Evolutionary conservation across 2,329 filamentous ascomycete genomes (phyloP), one percentile per base, ranked within the genome.

Genomic region (Exutisphaerella laricina): DNA sequence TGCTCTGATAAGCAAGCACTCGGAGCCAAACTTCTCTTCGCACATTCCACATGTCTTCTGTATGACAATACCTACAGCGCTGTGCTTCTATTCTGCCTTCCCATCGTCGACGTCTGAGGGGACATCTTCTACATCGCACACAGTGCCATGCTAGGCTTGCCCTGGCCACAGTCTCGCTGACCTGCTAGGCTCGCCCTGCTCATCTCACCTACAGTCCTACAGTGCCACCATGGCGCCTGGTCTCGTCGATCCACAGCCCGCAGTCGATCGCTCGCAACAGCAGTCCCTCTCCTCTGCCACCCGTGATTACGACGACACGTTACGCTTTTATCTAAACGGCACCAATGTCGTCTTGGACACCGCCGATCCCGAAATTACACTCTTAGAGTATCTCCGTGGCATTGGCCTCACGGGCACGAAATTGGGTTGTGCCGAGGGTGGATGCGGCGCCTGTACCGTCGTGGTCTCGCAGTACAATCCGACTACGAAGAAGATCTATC

Each of bases 321-420:
- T 97, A 46, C 78, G 84, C 13, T 97, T 97, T 72, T 97, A 88
- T 63, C 79, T 98, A 39, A 98, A 98, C 63, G 92, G 92, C 50
- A 95, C 90, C 2, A 86, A 82, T 53, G 85, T 97, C 12, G 78
- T 84, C 1, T 71, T 98, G 12, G 89, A 96, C 54, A 78, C 86
- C 9, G 80, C 92, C 39, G 89, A 97, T 59, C 92, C 92, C 0
- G 90, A 97, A 62, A 74, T 89, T 35, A 98, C 92, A 0, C 74
- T 98, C 22, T 72, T 98, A 5, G 90, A 97, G 64, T 98, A 97
- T 58, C 74, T 98, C 28, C 78, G 92, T 50, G 90, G 89, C 14
- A 85, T 97, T 61, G 92, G 92, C 0, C 71, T 97, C 56, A 97
- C 90, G 4, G 92, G 92, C 10, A 97, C 92, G 9, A 98, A 98